A percentile compares a stretch with the other conserved stretches of the same genome.
These are phyloP conservation scores for Sphaceloma murrayae DNA, from an alignment of 2,329 filamentous ascomycete genomes.

Conservation along the genomic window DNA sequence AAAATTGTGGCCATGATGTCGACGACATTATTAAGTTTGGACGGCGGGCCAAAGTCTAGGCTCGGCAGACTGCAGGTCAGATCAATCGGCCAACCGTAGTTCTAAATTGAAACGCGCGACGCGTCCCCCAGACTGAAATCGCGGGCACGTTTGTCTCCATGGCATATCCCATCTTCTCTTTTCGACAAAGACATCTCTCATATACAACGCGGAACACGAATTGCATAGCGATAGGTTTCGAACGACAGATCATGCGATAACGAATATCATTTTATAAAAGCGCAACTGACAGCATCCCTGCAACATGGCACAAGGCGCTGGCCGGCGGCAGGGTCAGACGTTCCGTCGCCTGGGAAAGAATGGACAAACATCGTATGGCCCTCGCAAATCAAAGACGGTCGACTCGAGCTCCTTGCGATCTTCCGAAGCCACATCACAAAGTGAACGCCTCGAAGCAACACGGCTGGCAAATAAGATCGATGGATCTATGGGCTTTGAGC, in stretches of 20 bases:
- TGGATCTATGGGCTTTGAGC: conserved; percentile 85
- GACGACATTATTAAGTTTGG: background rate
- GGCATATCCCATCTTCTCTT: too few species aligned
- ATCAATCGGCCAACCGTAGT: too few species aligned
- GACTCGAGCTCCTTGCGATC: conserved; percentile 63
- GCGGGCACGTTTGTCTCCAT: too few species aligned
- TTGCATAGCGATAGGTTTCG: too few species aligned
- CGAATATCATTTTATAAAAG: background rate
- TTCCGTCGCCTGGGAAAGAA: conserved; percentile 38
- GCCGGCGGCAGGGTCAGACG: conserved; percentile 38
- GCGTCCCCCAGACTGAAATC: too few species aligned
- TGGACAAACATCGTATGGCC: conserved; percentile 39
- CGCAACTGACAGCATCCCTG: background rate
- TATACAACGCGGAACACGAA: too few species aligned
- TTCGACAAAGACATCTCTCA: too few species aligned
- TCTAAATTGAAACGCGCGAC: too few species aligned
- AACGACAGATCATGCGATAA: background rate
- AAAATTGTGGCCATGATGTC: background rate
- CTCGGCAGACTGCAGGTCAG: too few species aligned
- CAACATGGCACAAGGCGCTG: conserved; percentile 35
- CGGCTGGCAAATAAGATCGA: conserved; percentile 81
- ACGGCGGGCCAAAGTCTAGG: too few species aligned
- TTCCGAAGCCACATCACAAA: conserved; percentile 76
- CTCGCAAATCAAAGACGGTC: conserved; percentile 62
- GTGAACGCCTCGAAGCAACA: conserved; percentile 84